A percentile compares a stretch with the other conserved stretches of the same genome.
These are phyloP conservation scores for Ceratobasidium sp. DNA, from an alignment of 1,284 basidiomycete species.

Conservation along the genomic window DNA sequence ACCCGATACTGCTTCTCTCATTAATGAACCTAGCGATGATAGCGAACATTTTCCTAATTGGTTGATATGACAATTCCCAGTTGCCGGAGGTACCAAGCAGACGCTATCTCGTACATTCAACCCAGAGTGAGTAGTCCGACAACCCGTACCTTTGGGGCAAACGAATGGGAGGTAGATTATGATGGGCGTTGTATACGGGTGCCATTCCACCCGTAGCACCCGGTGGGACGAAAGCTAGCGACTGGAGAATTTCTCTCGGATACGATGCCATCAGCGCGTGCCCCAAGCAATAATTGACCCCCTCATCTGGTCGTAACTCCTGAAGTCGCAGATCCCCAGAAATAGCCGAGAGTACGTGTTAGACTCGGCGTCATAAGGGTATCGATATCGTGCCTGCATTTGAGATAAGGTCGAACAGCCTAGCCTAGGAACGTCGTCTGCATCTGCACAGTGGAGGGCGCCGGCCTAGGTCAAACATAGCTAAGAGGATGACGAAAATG, in stretches of 20 bases:
- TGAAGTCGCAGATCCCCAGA: conserved; percentile 25
- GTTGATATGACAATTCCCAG: conserved; percentile 40
- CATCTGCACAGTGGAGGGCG: conserved; percentile 17
- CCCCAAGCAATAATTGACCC: conserved; percentile 18
- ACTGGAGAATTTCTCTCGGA: conserved; percentile 1
- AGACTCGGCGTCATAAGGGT: conserved; percentile 20
- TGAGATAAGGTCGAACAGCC: conserved; percentile 28
- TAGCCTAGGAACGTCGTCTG: conserved; percentile 33
- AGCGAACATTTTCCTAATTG: conserved; percentile 32
- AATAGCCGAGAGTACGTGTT: not conserved
- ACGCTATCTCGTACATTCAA: conserved; percentile 1
- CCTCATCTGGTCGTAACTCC: conserved; percentile 19
- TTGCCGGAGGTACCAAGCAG: conserved; percentile 23
- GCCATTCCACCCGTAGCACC: not conserved
- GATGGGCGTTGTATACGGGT: not conserved
- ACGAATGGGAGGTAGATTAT: not conserved
- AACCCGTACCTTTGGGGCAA: conserved; percentile 2
- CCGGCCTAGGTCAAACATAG: conserved; percentile 38
- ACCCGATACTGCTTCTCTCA: conserved; percentile 26
- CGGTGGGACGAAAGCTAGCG: conserved; percentile 11
- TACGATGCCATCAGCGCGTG: conserved; percentile 22
- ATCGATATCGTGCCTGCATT: conserved; percentile 7
- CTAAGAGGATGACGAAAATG: conserved; percentile 23
- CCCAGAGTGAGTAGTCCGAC: not conserved
- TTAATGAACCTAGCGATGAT: conserved; percentile 23